Percentiles rank a stretch among this genome's conserved stretches.
These are phyloP conservation scores for Tubosaeta sp. DNA, from an alignment of 768 basidiomycete species.

Conservation along the genomic window DNA sequence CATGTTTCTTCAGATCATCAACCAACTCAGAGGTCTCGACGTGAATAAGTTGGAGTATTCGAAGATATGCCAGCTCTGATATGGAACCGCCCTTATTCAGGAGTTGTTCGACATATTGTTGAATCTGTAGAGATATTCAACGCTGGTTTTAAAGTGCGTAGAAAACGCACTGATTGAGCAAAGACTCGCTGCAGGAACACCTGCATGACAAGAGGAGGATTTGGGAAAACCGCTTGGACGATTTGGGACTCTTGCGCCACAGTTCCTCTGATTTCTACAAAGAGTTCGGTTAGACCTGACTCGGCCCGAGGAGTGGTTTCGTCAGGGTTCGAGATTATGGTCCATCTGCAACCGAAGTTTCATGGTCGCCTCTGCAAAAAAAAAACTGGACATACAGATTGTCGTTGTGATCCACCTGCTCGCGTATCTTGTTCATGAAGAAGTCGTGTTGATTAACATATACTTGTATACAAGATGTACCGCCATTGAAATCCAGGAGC, in stretches of 20 bases:
- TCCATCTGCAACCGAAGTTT: conserved; percentile 65
- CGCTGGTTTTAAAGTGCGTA: neutral
- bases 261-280: conserved; percentile 83
- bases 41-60: conserved; percentile 86
- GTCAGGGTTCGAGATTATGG: conserved; percentile 73
- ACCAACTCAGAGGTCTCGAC: conserved; percentile 71
- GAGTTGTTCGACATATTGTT: conserved; percentile 92
- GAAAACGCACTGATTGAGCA: conserved; percentile 79
- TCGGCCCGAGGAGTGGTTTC: conserved; percentile 72
- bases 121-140: conserved; percentile 56
- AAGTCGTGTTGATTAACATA: conserved; percentile 99
- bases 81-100: conserved; percentile 69
- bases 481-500: conserved; percentile 95
- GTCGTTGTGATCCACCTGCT: conserved; percentile 52
- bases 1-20: conserved; percentile 89
- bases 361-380: neutral
- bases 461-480: conserved; percentile 93
- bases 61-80: conserved; percentile 87
- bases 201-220: conserved; percentile 94
- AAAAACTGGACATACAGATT: conserved; percentile 41
- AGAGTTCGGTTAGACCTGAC: conserved; percentile 71
- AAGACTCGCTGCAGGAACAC: conserved; percentile 97
- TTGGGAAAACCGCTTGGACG: conserved; percentile 97
- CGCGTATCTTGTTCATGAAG: conserved; percentile 91
- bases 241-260: conserved; percentile 97